phyloP scores from a whole-genome alignment of 495 filamentous ascomycete species.

The Aspergillus steynii region DNA sequence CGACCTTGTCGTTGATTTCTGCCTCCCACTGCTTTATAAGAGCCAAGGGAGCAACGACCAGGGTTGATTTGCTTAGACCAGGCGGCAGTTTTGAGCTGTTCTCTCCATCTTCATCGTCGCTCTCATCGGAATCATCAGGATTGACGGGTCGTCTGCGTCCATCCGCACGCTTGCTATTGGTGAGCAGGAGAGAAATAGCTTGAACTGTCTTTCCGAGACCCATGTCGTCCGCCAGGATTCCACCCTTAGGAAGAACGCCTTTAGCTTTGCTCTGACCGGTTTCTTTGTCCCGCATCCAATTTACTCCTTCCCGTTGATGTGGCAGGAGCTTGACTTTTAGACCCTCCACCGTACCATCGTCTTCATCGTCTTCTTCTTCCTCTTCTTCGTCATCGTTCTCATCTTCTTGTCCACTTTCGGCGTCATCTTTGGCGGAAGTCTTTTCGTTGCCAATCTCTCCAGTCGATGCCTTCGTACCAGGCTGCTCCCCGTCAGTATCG shows the following conservation, averaged over 20 bases:
- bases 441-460: constrained; percentile 9
- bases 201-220: constrained; percentile 94
- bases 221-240: constrained; percentile 92
- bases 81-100: constrained; percentile 60
- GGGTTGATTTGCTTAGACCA: constrained; percentile 70
- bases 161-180: constrained; percentile 68
- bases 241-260: constrained; percentile 79
- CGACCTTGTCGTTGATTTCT: constrained; percentile 80
- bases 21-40: constrained; percentile 97
- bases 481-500: constrained; percentile 42
- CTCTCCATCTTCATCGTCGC: constrained; percentile 24
- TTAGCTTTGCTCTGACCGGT: constrained; percentile 71
- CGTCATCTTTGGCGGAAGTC: constrained; percentile 18
- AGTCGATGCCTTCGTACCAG: constrained; percentile 49
- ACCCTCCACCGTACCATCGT: constrained; percentile 75
- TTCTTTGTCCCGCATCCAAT: constrained; percentile 92
- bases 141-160: constrained; percentile 28
- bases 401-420: constrained; percentile 41
- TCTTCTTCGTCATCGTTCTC: constrained; percentile 55
- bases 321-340: constrained; percentile 84
- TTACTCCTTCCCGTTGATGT: constrained; percentile 88
- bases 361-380: constrained; percentile 67
- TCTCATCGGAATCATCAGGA: constrained; percentile 27
- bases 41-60: constrained; percentile 92
- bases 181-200: constrained; percentile 80